phyloP scores from a whole-genome alignment of 495 filamentous ascomycete species.

The Penicillium angulare region DNA sequence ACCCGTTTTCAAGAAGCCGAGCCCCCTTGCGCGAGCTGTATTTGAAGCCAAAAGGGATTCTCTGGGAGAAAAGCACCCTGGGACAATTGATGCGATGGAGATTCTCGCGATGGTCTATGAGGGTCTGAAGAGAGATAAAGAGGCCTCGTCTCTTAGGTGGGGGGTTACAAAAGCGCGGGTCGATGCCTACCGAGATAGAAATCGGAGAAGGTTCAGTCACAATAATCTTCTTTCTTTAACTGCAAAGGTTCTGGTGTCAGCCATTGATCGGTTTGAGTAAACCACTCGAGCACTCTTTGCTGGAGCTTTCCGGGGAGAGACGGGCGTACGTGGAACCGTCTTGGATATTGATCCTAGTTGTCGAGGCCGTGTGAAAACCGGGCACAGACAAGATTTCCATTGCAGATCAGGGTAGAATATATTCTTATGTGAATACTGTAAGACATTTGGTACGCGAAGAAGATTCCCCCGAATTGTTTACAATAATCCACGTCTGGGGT shows the following conservation, averaged over 20 bases:
- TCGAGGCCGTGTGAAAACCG: too few relatives aligned
- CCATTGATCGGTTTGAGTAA: not conserved
- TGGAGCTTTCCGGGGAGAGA: too few relatives aligned
- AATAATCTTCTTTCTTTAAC: not conserved
- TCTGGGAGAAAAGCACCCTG: not conserved
- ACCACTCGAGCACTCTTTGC: not conserved
- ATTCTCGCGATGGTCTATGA: not conserved
- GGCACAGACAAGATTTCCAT: too few relatives aligned
- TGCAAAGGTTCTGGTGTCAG: not conserved
- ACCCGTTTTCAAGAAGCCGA: not conserved
- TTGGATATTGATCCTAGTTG: too few relatives aligned
- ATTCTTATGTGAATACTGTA: too few relatives aligned
- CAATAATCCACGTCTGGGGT: too few relatives aligned
- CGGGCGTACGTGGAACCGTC: too few relatives aligned
- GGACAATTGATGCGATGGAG: not conserved
- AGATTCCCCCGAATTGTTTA: too few relatives aligned
- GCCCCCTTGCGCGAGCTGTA: not conserved
- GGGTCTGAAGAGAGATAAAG: not conserved
- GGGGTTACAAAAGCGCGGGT: not conserved
- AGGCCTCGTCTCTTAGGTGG: not conserved
- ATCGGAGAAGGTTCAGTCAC: not conserved
- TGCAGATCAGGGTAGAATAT: too few relatives aligned
- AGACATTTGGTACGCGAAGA: too few relatives aligned
- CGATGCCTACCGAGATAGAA: not conserved
- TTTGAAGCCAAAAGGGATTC: not conserved